Percentiles rank a stretch among this genome's conserved stretches.
These are phyloP conservation scores for Wolfiporia cocos DNA, from an alignment of 1,284 basidiomycete genomes.

Conservation along the genomic window DNA sequence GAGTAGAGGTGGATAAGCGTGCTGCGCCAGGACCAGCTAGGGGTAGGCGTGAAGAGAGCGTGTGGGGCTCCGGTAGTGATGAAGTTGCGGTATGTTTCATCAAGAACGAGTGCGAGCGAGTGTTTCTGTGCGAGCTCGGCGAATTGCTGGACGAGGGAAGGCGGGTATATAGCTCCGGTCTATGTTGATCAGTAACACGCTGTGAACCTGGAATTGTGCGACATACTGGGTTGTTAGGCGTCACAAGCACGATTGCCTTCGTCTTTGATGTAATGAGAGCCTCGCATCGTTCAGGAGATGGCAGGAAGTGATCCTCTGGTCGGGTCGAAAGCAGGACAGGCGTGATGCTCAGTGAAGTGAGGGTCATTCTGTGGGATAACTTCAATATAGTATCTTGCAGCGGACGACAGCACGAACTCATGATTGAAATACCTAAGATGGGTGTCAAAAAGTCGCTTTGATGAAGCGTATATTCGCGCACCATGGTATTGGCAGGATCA, in stretches of 20 bases:
- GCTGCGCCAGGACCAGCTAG: conserved; percentile 47
- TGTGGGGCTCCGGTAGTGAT: conserved; percentile 51
- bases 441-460: conserved; percentile 3
- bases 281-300: conserved; percentile 42
- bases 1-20: conserved; percentile 74
- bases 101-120: conserved; percentile 73
- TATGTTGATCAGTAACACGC: conserved; percentile 25
- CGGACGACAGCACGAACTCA: conserved; percentile 44
- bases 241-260: conserved; percentile 69
- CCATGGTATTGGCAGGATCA: conserved; percentile 80
- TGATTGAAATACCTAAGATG: conserved; percentile 72
- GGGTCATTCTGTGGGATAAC: conserved; percentile 60
- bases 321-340: conserved; percentile 57
- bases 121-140: conserved; percentile 52
- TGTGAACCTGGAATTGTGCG: conserved; percentile 3
- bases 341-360: conserved; percentile 61
- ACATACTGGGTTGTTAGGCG: conserved; percentile 69
- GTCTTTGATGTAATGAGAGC: conserved; percentile 52
- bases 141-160: conserved; percentile 57
- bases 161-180: conserved; percentile 77
- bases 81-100: conserved; percentile 89
- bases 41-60: conserved; percentile 35
- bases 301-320: conserved; percentile 53
- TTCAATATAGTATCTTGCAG: too few species aligned
- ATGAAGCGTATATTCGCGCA: conserved; percentile 24